phyloP scores from a whole-genome alignment of 805 yeast species.

The Kodamaea leandrae region DNA sequence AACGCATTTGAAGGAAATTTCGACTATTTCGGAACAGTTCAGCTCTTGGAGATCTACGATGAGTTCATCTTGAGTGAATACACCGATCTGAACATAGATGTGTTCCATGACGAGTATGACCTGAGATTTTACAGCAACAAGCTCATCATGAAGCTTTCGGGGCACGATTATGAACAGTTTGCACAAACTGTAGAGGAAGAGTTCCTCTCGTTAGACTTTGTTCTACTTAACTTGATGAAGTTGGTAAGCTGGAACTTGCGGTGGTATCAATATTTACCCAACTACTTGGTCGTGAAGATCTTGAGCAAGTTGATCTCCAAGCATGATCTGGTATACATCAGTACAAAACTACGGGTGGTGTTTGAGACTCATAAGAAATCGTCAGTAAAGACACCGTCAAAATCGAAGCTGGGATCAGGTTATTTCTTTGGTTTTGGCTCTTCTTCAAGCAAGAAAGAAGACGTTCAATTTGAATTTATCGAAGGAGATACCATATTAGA shows the following conservation, averaged over 20 bases:
- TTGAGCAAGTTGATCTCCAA: constrained; percentile 41
- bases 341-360: constrained; percentile 39
- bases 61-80: constrained; percentile 39
- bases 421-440: constrained; percentile 8
- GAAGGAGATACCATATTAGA: constrained; percentile 32
- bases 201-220: constrained; percentile 31
- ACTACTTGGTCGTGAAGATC: constrained; percentile 39
- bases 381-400: constrained; percentile 1
- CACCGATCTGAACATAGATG: constrained; percentile 30
- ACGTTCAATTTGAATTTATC: constrained; percentile 21
- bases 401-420: constrained; percentile 2
- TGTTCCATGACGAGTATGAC: constrained; percentile 27
- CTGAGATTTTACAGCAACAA: constrained; percentile 30
- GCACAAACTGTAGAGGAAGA: constrained; percentile 24
- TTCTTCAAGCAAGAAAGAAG: constrained; percentile 9
- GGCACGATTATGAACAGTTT: constrained; percentile 21
- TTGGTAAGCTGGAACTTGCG: constrained; percentile 61
- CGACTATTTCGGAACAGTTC: constrained; percentile 56
- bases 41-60: constrained; percentile 48
- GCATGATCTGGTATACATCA: constrained; percentile 41
- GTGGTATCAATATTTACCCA: constrained; percentile 59
- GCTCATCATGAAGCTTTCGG: constrained; percentile 27
- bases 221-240: constrained; percentile 37
- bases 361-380: constrained; percentile 29
- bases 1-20: constrained; percentile 53